Evolutionary conservation across 495 filamentous ascomycete species (phyloP), one percentile per base, ranked within the genome.

Genomic region (Emericellopsis terricola): DNA sequence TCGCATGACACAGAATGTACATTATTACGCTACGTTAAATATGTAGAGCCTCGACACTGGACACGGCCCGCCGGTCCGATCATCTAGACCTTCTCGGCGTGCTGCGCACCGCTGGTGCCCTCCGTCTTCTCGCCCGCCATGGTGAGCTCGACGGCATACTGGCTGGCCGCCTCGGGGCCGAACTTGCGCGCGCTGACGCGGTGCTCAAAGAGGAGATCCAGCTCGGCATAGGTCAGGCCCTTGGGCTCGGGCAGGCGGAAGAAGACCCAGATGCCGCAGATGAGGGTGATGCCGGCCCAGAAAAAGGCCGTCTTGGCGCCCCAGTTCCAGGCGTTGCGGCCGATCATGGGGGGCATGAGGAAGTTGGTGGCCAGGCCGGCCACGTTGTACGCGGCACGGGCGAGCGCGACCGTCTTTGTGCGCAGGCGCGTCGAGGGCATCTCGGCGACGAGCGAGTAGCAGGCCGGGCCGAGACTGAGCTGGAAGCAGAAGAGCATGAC

Each of bases 361-460:
- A 55, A 41, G 16, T 46, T 49, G 8, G 37, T 42, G 20, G 52
- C 38, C 13, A 58, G 45, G 19, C 43, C 33, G 1, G 34, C 35
- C 14, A 53, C 37, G 29, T 58, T 46, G 36, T 55, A 55, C 0
- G 38, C 24, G 13, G 41, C 50, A 14, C 55, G 47, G 3, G 57
- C 58, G 0, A 68, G 56, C 2, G 62, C 62, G 14, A 70, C 55
- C 6, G 62, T 64, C 28, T 69, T 61, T 15, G 57, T 50, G 33
- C 59, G 51, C 10, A 70, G 55, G 6, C 62, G 53, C 3, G 55
- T 55, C 2, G 66, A 55, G n/a, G 60, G 59, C 1, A 64, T 44
- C 39, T 71, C 66, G 7, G 64, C 50, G 15, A 68, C 60, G 32
- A 71, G 55, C 15, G 62, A 59, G 41, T 65, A 71, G 39, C 51